These are phyloP conservation scores for Colletotrichum musae DNA, from an alignment of 2,329 filamentous ascomycete genomes.

Conservation along the genomic window DNA sequence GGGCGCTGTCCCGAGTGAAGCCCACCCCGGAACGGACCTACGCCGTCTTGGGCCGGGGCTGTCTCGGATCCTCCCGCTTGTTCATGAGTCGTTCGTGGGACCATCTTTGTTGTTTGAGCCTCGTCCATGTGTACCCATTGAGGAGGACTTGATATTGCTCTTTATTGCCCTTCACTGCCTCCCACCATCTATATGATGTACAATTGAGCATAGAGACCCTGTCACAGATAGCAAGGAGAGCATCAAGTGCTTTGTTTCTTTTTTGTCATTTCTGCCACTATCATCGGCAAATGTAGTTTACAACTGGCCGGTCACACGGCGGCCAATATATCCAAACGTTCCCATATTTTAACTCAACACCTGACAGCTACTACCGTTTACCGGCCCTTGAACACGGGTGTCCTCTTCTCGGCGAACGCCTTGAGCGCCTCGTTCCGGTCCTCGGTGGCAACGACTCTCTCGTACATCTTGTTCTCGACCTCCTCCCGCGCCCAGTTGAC, in stretches of 20 bases:
- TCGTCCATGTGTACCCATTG: not conserved
- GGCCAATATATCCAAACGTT: not conserved
- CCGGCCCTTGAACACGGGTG: constrained; percentile 70
- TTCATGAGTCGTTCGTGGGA: not conserved
- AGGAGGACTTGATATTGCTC: not conserved
- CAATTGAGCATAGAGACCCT: too few species aligned
- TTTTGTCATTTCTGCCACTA: too few species aligned
- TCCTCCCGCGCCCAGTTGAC: constrained; percentile 80
- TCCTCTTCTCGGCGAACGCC: constrained; percentile 81
- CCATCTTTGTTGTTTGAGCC: too few species aligned
- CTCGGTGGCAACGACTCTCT: constrained; percentile 84
- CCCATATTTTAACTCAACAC: not conserved
- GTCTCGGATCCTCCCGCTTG: not conserved
- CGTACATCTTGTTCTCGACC: constrained; percentile 90
- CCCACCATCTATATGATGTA: not conserved
- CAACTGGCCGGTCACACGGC: not conserved
- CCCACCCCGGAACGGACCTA: not conserved
- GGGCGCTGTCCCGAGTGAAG: not conserved
- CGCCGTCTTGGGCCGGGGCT: not conserved
- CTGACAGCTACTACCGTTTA: constrained; percentile 43
- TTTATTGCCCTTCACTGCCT: not conserved
- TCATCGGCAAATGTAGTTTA: not conserved
- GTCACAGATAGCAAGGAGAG: too few species aligned
- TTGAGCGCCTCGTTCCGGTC: constrained; percentile 90
- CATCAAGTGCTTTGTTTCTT: not conserved